Evolutionary conservation across 257 asterid species (phyloP).

Genomic region (Fraxinus quadrangulata): DNA sequence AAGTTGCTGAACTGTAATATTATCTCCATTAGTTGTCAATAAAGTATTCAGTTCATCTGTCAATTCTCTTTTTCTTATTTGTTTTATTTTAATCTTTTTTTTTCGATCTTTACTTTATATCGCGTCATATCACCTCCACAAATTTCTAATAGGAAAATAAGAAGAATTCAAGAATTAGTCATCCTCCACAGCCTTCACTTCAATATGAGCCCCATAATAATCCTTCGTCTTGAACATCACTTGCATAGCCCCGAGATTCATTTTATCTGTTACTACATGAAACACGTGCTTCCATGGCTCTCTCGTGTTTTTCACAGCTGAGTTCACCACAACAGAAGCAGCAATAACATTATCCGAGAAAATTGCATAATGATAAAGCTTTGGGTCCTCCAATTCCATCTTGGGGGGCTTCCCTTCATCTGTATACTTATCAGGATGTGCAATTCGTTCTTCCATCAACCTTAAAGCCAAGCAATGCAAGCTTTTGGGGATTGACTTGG

Average conservation of each 20-base stretch:
- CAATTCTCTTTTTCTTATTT: no score
- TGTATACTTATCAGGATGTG: conserved; percentile 66
- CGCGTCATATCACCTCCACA: no score
- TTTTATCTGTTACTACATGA: conserved; percentile 80
- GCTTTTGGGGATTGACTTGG: conserved; percentile 82
- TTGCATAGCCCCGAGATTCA: conserved; percentile 85
- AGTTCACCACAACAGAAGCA: conserved; percentile 80
- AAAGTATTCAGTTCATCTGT: no score
- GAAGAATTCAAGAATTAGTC: conserved; percentile 70
- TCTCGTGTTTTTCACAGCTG: conserved; percentile 66
- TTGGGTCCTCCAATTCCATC: conserved; percentile 72
- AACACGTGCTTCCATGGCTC: conserved; percentile 78
- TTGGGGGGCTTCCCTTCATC: conserved; percentile 64
- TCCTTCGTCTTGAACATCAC: conserved; percentile 73
- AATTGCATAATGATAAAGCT: conserved; percentile 71
- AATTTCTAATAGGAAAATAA: no score
- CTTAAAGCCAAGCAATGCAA: conserved; percentile 76
- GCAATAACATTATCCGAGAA: conserved; percentile 81
- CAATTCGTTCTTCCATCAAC: conserved; percentile 78
- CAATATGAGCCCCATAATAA: conserved; percentile 69
- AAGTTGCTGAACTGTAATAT: no score
- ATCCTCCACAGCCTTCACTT: conserved; percentile 81
- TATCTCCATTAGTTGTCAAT: no score
- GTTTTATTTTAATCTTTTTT: no score
- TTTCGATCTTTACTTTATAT: no score